Conservation (phyloP, 2,329 filamentous ascomycete genomes). For the Stachybotrys elegans region DNA sequence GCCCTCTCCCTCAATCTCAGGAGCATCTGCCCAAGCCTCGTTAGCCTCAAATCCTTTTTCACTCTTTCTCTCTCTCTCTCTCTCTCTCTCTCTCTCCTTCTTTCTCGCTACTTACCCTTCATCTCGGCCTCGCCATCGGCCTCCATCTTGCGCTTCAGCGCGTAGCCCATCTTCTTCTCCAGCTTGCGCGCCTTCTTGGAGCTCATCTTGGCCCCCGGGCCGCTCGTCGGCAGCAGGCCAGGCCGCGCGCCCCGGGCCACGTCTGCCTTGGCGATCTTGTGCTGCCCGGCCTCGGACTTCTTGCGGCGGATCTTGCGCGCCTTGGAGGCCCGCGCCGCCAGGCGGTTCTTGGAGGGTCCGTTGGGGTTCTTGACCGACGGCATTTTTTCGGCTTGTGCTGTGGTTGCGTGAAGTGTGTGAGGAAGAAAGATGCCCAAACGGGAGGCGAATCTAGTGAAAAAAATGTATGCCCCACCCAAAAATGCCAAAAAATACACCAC, state of each 20-base stretch:
- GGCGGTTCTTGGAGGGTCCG: conserved; percentile 48
- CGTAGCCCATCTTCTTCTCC: conserved; percentile 48
- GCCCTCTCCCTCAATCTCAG: conserved; percentile 1
- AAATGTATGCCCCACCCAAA: too few species aligned
- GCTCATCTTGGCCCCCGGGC: conserved; percentile 45
- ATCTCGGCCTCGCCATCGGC: conserved; percentile 45
- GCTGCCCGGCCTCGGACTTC: conserved; percentile 29
- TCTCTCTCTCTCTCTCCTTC: conserved; percentile 13
- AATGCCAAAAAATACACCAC: too few species aligned
- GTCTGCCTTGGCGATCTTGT: conserved; percentile 37
- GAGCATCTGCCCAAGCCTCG: conserved; percentile 1
- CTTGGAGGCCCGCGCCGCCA: conserved; percentile 39
- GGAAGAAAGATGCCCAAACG: conserved; percentile 1
- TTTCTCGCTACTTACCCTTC: conserved; percentile 31
- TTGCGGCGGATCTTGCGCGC: conserved; percentile 39
- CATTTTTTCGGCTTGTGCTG: conserved; percentile 28
- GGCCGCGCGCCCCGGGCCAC: conserved; percentile 43
- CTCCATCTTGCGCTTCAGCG: conserved; percentile 46
- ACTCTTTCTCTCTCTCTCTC: conserved; percentile 5
- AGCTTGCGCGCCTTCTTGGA: conserved; percentile 53
- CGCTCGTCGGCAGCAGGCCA: conserved; percentile 51
- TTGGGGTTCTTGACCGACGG: conserved; percentile 56
- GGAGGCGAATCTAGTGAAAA: too few species aligned
- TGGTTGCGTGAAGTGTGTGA: conserved; percentile 1
- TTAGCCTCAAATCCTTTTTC: too few species aligned